Conservation (phyloP, 768 basidiomycete genomes). For the Boletales sp. region DNA sequence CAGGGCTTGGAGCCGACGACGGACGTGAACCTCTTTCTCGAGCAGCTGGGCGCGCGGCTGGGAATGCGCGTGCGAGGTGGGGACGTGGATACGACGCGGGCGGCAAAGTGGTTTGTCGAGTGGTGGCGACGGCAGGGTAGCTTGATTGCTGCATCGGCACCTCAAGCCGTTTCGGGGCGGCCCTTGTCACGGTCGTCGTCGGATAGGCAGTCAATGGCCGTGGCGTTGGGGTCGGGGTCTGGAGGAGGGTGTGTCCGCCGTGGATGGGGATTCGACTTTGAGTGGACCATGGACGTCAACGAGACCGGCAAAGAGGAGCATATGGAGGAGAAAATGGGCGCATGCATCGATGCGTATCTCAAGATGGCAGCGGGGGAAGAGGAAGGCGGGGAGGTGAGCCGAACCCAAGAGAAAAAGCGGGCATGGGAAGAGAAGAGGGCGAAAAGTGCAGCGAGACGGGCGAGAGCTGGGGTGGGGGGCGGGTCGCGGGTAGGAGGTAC, state of each 20-base stretch:
- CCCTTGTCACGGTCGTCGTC: neutral
- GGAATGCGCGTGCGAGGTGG: constrained; percentile 83
- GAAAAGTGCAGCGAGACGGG: constrained; percentile 34
- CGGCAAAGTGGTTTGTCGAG: constrained; percentile 76
- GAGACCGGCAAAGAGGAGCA: constrained; percentile 15
- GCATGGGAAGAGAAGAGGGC: constrained; percentile 39
- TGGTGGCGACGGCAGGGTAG: constrained; percentile 86
- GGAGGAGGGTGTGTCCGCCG: constrained; percentile 30
- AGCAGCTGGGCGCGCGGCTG: constrained; percentile 65
- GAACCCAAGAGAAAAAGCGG: constrained; percentile 69
- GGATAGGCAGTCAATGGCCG: no score
- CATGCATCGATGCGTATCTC: constrained; percentile 58
- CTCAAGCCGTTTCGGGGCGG: constrained; percentile 16
- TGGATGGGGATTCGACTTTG: constrained; percentile 86
- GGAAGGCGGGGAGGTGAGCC: constrained; percentile 57
- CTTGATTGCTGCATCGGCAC: constrained; percentile 46
- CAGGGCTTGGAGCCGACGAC: constrained; percentile 51
- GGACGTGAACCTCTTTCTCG: constrained; percentile 65
- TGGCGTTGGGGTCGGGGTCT: neutral
- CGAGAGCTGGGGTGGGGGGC: constrained; percentile 13
- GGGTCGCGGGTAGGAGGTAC: neutral
- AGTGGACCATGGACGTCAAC: constrained; percentile 47
- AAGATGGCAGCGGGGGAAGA: constrained; percentile 45
- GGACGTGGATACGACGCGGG: constrained; percentile 62
- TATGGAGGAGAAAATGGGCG: constrained; percentile 68